Evolutionary conservation across 1,284 basidiomycete species (phyloP).

Genomic region (Cerioporus squamosus): DNA sequence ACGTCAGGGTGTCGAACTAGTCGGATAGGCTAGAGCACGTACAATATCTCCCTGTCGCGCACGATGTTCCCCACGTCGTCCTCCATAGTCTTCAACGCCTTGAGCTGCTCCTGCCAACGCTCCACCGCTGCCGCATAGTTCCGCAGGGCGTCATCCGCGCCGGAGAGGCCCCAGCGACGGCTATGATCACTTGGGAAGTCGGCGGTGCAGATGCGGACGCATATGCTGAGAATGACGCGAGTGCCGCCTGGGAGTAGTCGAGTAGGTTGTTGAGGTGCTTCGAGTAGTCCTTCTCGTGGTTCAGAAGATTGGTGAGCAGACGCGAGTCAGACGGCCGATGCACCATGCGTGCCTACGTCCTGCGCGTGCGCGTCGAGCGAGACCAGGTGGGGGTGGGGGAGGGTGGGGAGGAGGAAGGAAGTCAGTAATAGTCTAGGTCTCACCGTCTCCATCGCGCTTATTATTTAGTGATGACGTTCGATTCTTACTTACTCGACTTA

Average conservation of each 20-base stretch:
- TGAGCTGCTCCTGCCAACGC: slow-evolving; percentile 65
- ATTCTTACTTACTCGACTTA: too few relatives aligned
- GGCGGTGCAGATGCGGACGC: slow-evolving; percentile 66
- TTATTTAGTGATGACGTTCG: too few relatives aligned
- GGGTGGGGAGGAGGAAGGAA: too few relatives aligned
- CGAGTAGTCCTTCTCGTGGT: slow-evolving; percentile 72
- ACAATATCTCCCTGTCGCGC: slow-evolving; percentile 80
- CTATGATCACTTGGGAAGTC: slow-evolving; percentile 58
- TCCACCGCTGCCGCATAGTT: slow-evolving; percentile 65
- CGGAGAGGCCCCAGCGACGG: slow-evolving; percentile 62
- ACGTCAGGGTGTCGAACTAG: neutral
- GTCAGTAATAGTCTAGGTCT: too few relatives aligned
- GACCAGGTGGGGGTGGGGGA: too few relatives aligned
- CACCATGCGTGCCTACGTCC: slow-evolving; percentile 50
- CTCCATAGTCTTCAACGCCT: slow-evolving; percentile 55
- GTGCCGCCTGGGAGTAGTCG: slow-evolving; percentile 60
- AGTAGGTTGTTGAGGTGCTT: slow-evolving; percentile 61
- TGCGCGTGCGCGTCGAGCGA: too few relatives aligned
- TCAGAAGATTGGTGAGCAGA: slow-evolving; percentile 66
- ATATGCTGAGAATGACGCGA: slow-evolving; percentile 73
- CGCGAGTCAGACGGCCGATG: slow-evolving; percentile 75
- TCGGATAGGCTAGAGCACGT: slow-evolving; percentile 34
- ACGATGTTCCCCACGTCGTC: slow-evolving; percentile 71
- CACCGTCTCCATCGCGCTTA: too few relatives aligned
- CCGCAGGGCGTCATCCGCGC: slow-evolving; percentile 69